A percentile compares a stretch with the other conserved stretches of the same genome.
These are phyloP conservation scores for Fallopia convolvulus DNA, from an alignment of 148 eudicot species.

Conservation along the genomic window DNA sequence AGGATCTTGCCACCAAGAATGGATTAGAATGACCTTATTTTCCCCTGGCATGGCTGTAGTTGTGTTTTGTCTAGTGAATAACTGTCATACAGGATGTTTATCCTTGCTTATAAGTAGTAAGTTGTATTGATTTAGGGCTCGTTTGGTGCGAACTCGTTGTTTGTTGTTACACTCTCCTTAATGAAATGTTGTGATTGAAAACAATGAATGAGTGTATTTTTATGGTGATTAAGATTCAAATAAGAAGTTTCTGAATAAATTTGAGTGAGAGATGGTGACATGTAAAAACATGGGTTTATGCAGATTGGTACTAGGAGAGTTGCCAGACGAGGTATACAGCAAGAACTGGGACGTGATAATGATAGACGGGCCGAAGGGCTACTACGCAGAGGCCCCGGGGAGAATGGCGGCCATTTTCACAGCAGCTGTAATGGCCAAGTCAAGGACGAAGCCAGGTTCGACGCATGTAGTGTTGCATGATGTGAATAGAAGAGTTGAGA, in stretches of 20 bases:
- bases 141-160: too few species aligned
- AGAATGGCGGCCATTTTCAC: conserved; percentile 50
- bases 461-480: conserved; percentile 47
- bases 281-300: neutral
- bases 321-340: conserved; percentile 43
- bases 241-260: too few species aligned
- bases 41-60: too few species aligned
- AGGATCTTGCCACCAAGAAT: too few species aligned
- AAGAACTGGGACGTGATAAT: conserved; percentile 51
- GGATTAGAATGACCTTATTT: too few species aligned
- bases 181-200: neutral
- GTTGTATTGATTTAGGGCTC: too few species aligned
- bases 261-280: neutral
- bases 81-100: too few species aligned
- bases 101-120: too few species aligned
- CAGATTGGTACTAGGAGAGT: conserved; percentile 32
- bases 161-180: too few species aligned
- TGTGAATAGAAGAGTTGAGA: conserved; percentile 51
- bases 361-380: conserved; percentile 51
- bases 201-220: neutral
- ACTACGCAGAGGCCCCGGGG: conserved; percentile 37
- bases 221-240: too few species aligned
- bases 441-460: conserved; percentile 32
- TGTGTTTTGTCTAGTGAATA: too few species aligned
- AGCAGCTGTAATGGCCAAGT: conserved; percentile 46